These are phyloP conservation scores for Fusarium sp. DNA, from an alignment of 2,329 filamentous ascomycete genomes.

Conservation along the genomic window DNA sequence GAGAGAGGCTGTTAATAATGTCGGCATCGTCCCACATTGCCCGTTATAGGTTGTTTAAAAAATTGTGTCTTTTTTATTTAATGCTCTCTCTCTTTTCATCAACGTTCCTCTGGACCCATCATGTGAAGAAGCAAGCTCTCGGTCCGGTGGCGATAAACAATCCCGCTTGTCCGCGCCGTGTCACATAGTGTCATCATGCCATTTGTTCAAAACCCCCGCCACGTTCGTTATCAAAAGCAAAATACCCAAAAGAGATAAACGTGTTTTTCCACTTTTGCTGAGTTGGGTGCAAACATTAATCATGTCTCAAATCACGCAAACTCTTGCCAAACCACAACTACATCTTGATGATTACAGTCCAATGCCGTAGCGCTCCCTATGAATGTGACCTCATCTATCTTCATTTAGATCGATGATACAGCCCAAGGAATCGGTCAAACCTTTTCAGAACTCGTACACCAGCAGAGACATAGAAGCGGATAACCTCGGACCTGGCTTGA, in stretches of 20 bases:
- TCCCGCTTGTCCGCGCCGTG: background rate
- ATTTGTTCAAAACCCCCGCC: background rate
- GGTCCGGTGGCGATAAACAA: background rate
- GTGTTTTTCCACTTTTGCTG: background rate
- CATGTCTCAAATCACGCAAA: background rate
- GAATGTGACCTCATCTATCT: background rate
- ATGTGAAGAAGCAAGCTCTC: background rate
- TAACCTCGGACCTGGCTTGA: background rate
- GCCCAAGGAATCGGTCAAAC: background rate
- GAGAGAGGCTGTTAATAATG: background rate
- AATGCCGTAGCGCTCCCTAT: background rate
- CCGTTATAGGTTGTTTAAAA: background rate
- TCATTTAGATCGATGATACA: background rate
- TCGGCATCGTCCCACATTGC: background rate
- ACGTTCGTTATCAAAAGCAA: background rate
- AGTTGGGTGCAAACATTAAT: background rate
- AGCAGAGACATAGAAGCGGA: background rate
- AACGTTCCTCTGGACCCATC: background rate
- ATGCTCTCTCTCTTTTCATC: background rate
- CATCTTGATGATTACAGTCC: background rate
- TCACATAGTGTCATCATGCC: background rate
- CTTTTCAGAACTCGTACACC: background rate
- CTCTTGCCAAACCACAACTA: background rate
- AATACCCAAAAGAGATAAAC: background rate
- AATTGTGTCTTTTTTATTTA: background rate